Conservation (phyloP, 257 asterid species). For the Sherardia arvensis region DNA sequence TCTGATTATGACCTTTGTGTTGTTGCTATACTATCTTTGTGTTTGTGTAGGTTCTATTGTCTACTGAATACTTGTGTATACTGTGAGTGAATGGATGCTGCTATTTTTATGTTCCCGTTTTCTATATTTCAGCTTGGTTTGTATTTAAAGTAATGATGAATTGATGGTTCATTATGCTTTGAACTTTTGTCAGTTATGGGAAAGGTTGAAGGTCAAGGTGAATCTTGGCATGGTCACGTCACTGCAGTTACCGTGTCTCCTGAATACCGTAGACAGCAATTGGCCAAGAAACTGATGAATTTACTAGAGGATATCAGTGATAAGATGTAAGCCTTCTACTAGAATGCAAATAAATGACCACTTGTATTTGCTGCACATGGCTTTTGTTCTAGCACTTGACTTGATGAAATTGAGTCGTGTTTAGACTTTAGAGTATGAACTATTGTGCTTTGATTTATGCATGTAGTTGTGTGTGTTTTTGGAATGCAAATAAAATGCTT, state of each 20-base stretch:
- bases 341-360: background rate
- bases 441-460: background rate
- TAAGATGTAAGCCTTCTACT: slow-evolving; percentile 52
- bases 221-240: slow-evolving; percentile 99
- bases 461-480: background rate
- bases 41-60: background rate
- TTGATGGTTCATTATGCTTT: background rate
- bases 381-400: background rate
- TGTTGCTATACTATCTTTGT: background rate
- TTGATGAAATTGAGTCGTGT: background rate
- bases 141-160: background rate
- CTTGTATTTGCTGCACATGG: background rate
- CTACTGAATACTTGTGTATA: background rate
- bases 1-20: background rate
- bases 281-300: slow-evolving; percentile 94
- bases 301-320: slow-evolving; percentile 84
- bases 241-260: slow-evolving; percentile 94
- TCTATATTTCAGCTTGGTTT: background rate
- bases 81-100: background rate
- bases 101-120: background rate
- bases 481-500: background rate
- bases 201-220: slow-evolving; percentile 97
- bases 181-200: slow-evolving; percentile 67
- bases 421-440: background rate
- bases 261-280: slow-evolving; percentile 84